A percentile compares a stretch with the other conserved stretches of the same genome.
These are phyloP conservation scores for Lipomyces sp. DNA, from an alignment of 805 yeast species.

Conservation along the genomic window DNA sequence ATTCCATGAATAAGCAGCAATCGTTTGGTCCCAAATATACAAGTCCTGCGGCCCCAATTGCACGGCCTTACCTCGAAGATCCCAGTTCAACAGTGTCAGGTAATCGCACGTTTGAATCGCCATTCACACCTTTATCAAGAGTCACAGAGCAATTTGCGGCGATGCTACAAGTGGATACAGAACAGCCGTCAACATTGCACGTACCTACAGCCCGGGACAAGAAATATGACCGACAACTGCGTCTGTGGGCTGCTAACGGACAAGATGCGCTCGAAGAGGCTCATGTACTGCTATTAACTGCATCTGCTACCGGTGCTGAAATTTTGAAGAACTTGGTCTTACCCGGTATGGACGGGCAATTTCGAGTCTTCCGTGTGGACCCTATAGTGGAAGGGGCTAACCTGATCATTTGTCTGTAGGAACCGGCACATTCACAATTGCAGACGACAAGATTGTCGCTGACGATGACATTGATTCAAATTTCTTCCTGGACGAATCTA, in stretches of 20 bases:
- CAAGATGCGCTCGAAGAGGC: constrained; percentile 64
- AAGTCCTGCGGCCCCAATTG: not conserved
- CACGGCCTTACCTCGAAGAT: not conserved
- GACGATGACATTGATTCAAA: constrained; percentile 58
- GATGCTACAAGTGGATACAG: not conserved
- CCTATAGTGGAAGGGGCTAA: not conserved
- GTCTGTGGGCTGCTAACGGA: constrained; percentile 84
- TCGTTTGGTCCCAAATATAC: not conserved
- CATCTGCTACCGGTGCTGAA: constrained; percentile 66
- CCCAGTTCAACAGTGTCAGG: not conserved
- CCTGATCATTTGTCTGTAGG: constrained; percentile 44
- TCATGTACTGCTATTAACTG: constrained; percentile 65
- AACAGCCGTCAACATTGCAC: not conserved
- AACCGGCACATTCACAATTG: constrained; percentile 64
- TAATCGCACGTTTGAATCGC: not conserved
- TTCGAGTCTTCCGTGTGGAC: not conserved
- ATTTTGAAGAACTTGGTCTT: constrained; percentile 75
- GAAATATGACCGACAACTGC: constrained; percentile 61
- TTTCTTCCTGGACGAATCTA: constrained; percentile 60
- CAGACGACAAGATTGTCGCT: constrained; percentile 54
- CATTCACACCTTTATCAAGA: not conserved
- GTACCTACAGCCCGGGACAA: constrained; percentile 27
- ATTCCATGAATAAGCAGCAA: not conserved
- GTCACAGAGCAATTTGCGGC: not conserved
- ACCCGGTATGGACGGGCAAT: constrained; percentile 53